Evolutionary conservation across 2,329 filamentous ascomycete species (phyloP).

Genomic region (Cryphonectria naterciae): DNA sequence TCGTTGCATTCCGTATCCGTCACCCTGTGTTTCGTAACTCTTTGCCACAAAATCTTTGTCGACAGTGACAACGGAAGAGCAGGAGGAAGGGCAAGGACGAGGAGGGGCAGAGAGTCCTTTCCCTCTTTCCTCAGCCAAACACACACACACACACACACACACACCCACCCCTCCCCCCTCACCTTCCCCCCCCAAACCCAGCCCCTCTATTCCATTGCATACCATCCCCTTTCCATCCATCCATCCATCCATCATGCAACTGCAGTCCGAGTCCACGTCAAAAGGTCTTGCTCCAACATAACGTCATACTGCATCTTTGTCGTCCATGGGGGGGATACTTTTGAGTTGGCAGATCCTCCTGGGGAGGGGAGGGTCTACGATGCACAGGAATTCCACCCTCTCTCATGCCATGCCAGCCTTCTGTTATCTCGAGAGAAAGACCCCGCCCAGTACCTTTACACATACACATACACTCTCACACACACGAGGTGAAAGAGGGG

Average conservation of each 20-base stretch:
- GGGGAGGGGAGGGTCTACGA: not conserved
- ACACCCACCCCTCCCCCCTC: not conserved
- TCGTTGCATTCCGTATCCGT: constrained; percentile 1
- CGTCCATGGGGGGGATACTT: not conserved
- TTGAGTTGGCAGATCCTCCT: not conserved
- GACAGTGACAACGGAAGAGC: not conserved
- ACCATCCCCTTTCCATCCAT: not conserved
- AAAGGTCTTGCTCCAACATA: constrained; percentile 5
- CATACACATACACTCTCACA: not conserved
- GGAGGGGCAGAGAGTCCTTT: not conserved
- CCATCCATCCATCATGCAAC: not conserved
- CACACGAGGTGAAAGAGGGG: not conserved
- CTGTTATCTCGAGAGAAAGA: not conserved
- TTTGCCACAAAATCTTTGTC: not conserved
- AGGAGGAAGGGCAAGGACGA: not conserved
- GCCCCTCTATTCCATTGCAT: constrained; percentile 10
- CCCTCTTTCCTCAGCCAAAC: not conserved
- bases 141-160: not conserved
- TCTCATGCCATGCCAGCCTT: constrained; percentile 10
- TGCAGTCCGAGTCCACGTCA: constrained; percentile 28
- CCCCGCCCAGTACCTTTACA: not conserved
- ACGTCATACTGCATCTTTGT: constrained; percentile 28
- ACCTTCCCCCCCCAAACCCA: constrained; percentile 3
- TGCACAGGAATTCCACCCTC: not conserved
- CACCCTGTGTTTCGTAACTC: not conserved